Evolutionary conservation across 2,329 filamentous ascomycete genomes (phyloP), one percentile per base, ranked within the genome.

Genomic region (Pyrenochaeta sp.): DNA sequence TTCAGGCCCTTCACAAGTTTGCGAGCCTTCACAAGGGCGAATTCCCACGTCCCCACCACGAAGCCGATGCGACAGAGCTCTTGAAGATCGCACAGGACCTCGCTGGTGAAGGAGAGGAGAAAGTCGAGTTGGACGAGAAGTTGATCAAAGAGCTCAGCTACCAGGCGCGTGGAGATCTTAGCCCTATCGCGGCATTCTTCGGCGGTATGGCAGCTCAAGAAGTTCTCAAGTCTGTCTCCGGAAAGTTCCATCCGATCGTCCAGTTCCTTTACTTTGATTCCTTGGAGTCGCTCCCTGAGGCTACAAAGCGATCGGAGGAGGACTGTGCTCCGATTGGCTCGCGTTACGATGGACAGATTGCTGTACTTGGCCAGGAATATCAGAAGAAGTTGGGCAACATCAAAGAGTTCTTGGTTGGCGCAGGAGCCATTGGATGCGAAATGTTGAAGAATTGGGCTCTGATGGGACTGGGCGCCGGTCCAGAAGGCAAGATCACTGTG

Each of bases 361-460:
- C 90, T 2, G 94, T 99, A 1, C 96, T 99, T 57, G 94, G 94
- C 51, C 87, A 83, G 62, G 89, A 96, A 53, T 99, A 87, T 73
- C 94, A 99, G 73, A 88, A 96, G 37, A 96, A 96, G 79, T 82
- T 99, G 58, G 83, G 87, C 48, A 96, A 96, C 63, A 74, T 94
- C 50, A 94, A 87, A 65, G 85, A 97, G 63, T 99, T 99, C 78
- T 80, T 99, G 41, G 94, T 99, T 44, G 94, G 94, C 58, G 90
- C 94, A 32, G 94, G 94, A 62, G 94, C 95, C 53, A 99, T 99
- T 70, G 94, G 94, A 31, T 99, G 94, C 67, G 94, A 99, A 69
- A 99, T 97, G 88, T 78, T 99, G 58, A 99, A 99, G 83, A 97
- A 97, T 73, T 99, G 94, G 92, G 93, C 95, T 23, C 95, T 99